phyloP scores from a whole-genome alignment of 192 early-diverging fungal species.

The Backusella psychrophila region DNA sequence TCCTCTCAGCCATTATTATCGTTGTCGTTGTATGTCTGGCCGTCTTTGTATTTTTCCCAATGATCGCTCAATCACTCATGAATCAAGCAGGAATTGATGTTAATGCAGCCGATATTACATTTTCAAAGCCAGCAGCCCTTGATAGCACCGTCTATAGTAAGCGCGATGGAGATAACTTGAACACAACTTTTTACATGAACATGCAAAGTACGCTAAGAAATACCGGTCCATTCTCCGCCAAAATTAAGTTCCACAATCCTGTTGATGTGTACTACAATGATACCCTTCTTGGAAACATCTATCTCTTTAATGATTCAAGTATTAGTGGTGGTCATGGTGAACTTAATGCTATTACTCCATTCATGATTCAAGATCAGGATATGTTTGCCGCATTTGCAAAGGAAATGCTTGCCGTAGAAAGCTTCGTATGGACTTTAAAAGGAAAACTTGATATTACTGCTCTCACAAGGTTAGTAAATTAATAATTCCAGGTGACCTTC shows the following conservation, averaged over 20 bases:
- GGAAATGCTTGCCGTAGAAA: slow-evolving; percentile 44
- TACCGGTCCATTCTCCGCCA: slow-evolving; percentile 46
- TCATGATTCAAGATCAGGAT: slow-evolving; percentile 39
- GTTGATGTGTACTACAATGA: slow-evolving; percentile 47
- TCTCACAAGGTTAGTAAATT: slow-evolving; percentile 27
- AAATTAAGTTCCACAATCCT: slow-evolving; percentile 47
- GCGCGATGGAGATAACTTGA: background rate
- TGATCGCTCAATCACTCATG: slow-evolving; percentile 48
- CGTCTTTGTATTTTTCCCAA: slow-evolving; percentile 55
- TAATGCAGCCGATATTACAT: slow-evolving; percentile 42
- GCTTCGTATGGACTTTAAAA: slow-evolving; percentile 47
- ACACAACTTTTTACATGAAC: slow-evolving; percentile 24
- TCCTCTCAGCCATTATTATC: slow-evolving; percentile 41
- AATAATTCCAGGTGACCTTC: slow-evolving; percentile 22
- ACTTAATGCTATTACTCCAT: slow-evolving; percentile 27
- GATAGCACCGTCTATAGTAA: background rate
- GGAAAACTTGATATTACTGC: slow-evolving; percentile 42
- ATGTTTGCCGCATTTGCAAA: slow-evolving; percentile 47
- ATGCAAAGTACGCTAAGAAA: slow-evolving; percentile 24
- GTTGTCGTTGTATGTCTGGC: slow-evolving; percentile 43
- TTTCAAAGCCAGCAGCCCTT: slow-evolving; percentile 9
- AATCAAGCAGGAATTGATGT: slow-evolving; percentile 44
- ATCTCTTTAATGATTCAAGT: slow-evolving; percentile 26
- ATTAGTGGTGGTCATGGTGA: slow-evolving; percentile 46
- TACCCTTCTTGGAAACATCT: slow-evolving; percentile 39